Base-by-base conservation (phyloP, 352 stramenopile species). In the Phytopythium sindhum region DNA sequence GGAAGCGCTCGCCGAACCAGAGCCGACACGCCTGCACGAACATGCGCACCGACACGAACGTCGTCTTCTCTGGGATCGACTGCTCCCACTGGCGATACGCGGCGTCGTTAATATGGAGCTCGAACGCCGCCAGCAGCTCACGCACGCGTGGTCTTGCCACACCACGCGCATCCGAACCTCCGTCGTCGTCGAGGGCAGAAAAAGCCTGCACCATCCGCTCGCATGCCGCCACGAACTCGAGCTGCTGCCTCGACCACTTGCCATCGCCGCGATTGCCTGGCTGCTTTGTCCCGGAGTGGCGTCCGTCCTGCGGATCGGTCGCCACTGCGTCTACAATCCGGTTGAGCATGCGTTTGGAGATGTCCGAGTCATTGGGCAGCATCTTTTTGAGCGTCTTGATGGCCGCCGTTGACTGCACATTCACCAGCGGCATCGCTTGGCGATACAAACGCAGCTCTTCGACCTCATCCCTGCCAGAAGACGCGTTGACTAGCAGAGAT, bases 21-120 rank as follows among this genome's bases (percentile, higher is more conserved):
- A 77, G 67, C 17, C 59, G 67, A 52, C 81, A 84, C 2, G 68
- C 80, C 50, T 86, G 71, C 28, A 81, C 75, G 26, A 81, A 66
- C 5, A 85, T 55, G 15, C 74, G 77, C 29, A 89, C 62, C 2
- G 70, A 73, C 10, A 70, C 52, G 15, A 59, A 75, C 8, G 63
- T 57, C n/a, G 54, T 61, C 60, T 33, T 1, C 17, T 42, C 63
- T 52, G 61, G 57, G 4, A 91, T 29, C 1, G 66, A 70, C 42
- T 93, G 84, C 51, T 93, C 78, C 78, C 80, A 89, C 57, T 70
- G 77, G 28, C 78, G 74, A 67, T 79, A 90, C 12, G 62, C 58
- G 19, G 72, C 62, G 12, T 77, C 66, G 35, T 76, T 65, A 1
- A 91, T 68, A 3, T 74, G 47, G 7, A 90, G 62, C 0, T 56